Evolutionary conservation across 805 yeast species (phyloP).

Genomic region (Metschnikowia lunata): DNA sequence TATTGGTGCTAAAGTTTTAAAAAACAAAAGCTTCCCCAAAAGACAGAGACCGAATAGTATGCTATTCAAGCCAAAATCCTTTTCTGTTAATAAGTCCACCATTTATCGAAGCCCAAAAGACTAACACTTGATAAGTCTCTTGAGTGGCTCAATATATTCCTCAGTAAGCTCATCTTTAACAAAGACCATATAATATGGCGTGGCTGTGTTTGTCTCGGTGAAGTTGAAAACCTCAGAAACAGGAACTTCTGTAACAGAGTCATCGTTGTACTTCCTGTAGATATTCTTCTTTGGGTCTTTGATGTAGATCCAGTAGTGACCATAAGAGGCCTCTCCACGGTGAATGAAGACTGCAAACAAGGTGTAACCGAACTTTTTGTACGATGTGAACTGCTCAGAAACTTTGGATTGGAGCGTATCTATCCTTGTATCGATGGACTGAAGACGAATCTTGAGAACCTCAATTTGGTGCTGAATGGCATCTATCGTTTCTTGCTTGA

Average conservation of each 20-base stretch:
- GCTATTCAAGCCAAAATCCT: too few relatives aligned
- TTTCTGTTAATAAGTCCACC: too few relatives aligned
- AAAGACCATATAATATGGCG: slow-evolving; percentile 89
- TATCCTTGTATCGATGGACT: slow-evolving; percentile 38
- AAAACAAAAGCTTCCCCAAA: too few relatives aligned
- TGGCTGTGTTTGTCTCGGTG: slow-evolving; percentile 70
- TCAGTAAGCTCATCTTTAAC: slow-evolving; percentile 57
- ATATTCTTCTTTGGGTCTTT: slow-evolving; percentile 63
- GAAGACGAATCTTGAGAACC: slow-evolving; percentile 44
- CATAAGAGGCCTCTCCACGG: slow-evolving; percentile 92
- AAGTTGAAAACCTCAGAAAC: slow-evolving; percentile 63
- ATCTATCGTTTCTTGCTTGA: slow-evolving; percentile 45
- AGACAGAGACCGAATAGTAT: too few relatives aligned
- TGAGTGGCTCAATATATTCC: slow-evolving; percentile 60
- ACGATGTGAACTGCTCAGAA: slow-evolving; percentile 55
- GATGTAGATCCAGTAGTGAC: slow-evolving; percentile 96
- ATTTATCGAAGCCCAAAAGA: too few relatives aligned
- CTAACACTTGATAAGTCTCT: slow-evolving; percentile 33
- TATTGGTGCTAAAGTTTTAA: too few relatives aligned
- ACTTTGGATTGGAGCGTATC: slow-evolving; percentile 45
- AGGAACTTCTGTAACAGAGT: slow-evolving; percentile 79
- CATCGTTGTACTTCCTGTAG: slow-evolving; percentile 92
- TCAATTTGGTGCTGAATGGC: slow-evolving; percentile 45
- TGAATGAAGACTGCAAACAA: slow-evolving; percentile 92
- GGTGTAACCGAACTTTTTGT: slow-evolving; percentile 66